A percentile compares a stretch with the other conserved stretches of the same genome.
Evolutionary conservation across 257 asterid species (phyloP).

Genomic region (Gardenia jasminoides): DNA sequence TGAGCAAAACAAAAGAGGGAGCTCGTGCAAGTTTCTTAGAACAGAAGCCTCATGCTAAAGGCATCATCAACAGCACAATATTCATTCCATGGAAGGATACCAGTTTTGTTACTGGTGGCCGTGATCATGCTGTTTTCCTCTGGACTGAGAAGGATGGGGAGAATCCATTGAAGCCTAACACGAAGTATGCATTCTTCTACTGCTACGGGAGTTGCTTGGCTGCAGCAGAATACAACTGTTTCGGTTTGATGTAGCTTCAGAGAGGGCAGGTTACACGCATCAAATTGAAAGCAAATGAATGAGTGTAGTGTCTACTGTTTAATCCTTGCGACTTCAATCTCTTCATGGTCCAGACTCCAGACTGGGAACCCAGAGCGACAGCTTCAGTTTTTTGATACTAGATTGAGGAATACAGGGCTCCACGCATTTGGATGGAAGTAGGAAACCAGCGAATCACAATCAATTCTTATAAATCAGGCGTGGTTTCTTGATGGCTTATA

Average conservation of each 20-base stretch:
- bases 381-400: conserved; percentile 66
- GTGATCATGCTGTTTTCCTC: conserved; percentile 83
- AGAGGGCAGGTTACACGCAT: conserved; percentile 58
- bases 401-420: conserved; percentile 55
- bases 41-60: conserved; percentile 79
- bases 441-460: conserved; percentile 80
- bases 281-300: conserved; percentile 87
- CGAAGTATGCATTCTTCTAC: conserved; percentile 69
- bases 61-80: conserved; percentile 73
- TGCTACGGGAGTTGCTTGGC: conserved; percentile 90
- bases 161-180: conserved; percentile 71
- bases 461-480: conserved; percentile 81
- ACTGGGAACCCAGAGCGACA: conserved; percentile 82
- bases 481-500: conserved; percentile 93
- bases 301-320: conserved; percentile 89
- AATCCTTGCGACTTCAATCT: conserved; percentile 91
- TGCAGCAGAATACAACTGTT: conserved; percentile 71
- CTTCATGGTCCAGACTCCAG: conserved; percentile 88
- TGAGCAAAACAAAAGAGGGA: conserved; percentile 64
- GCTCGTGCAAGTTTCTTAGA: conserved; percentile 51
- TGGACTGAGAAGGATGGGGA: conserved; percentile 71
- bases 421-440: conserved; percentile 86
- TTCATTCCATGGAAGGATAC: conserved; percentile 89
- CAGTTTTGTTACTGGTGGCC: conserved; percentile 79
- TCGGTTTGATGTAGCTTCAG: conserved; percentile 58